Evolutionary conservation across 306 rosid genomes (phyloP).

Genomic region (Spatholobus suberectus): DNA sequence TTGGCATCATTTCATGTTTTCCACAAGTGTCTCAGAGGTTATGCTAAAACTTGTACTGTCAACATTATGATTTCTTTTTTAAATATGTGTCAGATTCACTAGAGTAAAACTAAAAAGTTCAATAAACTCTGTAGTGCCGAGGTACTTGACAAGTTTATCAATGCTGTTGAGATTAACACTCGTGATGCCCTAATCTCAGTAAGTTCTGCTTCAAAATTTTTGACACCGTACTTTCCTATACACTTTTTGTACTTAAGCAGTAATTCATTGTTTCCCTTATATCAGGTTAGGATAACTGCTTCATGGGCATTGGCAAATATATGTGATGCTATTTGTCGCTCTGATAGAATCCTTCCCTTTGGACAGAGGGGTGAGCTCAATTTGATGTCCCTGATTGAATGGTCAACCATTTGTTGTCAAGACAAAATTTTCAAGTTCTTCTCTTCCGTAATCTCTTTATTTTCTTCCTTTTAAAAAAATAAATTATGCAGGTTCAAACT

Average conservation of each 20-base stretch:
- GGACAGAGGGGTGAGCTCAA: conserved; percentile 62
- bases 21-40: conserved; percentile 91
- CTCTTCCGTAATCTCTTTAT: conserved; percentile 2
- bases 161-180: conserved; percentile 82
- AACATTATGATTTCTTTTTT: conserved; percentile 22
- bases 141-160: conserved; percentile 77
- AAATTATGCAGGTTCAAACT: conserved; percentile 57
- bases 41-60: conserved; percentile 38
- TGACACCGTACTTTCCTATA: not conserved
- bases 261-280: conserved; percentile 29
- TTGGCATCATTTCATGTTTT: conserved; percentile 91
- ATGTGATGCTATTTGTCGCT: conserved; percentile 77
- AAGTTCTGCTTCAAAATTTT: conserved; percentile 39
- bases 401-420: conserved; percentile 11
- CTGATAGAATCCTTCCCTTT: conserved; percentile 51
- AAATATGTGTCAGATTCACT: not conserved
- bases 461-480: conserved; percentile 14
- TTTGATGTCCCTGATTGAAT: conserved; percentile 25
- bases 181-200: conserved; percentile 73
- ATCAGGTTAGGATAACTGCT: conserved; percentile 89
- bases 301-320: conserved; percentile 98
- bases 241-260: conserved; percentile 13
- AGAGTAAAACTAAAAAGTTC: conserved; percentile 28
- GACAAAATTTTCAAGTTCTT: not conserved
- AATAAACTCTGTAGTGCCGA: conserved; percentile 71